A percentile compares a stretch with the other conserved stretches of the same genome.
phyloP scores from a whole-genome alignment of 1,284 basidiomycete species.

The Peniophora sp. region DNA sequence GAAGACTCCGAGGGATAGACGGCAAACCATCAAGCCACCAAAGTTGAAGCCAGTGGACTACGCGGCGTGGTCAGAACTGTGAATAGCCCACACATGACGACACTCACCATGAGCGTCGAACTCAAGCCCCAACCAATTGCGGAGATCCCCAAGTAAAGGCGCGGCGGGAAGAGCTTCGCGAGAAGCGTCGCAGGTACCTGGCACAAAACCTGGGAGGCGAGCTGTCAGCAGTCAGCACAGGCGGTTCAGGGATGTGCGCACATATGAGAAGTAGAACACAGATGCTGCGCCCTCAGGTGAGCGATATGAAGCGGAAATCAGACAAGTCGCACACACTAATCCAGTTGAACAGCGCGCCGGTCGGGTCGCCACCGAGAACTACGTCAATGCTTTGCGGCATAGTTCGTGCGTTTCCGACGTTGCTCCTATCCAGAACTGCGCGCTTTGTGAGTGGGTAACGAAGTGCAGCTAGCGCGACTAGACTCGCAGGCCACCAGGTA shows the following conservation, averaged over 20 bases:
- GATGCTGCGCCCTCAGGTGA: slow-evolving; percentile 23
- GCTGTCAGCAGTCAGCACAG: neutral
- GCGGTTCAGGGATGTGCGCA: slow-evolving; percentile 20
- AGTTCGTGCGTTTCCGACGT: slow-evolving; percentile 63
- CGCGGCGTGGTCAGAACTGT: neutral
- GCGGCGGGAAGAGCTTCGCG: slow-evolving; percentile 61
- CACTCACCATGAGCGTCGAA: slow-evolving; percentile 57
- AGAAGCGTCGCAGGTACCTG: slow-evolving; percentile 62
- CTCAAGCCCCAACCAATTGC: slow-evolving; percentile 66
- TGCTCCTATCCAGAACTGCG: slow-evolving; percentile 64
- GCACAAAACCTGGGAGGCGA: slow-evolving; percentile 46
- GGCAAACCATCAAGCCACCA: slow-evolving; percentile 45
- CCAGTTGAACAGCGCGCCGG: slow-evolving; percentile 65
- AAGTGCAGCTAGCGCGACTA: neutral
- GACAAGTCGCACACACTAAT: slow-evolving; percentile 27
- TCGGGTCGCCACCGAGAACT: slow-evolving; percentile 56
- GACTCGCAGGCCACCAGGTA: slow-evolving; percentile 69
- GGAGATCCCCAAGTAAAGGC: slow-evolving; percentile 55
- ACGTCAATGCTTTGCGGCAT: slow-evolving; percentile 62
- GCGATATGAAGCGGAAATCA: no score
- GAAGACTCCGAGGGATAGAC: slow-evolving; percentile 59
- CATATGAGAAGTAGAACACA: slow-evolving; percentile 71
- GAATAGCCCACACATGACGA: neutral
- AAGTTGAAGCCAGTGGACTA: slow-evolving; percentile 56
- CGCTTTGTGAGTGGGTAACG: neutral